phyloP scores from a whole-genome alignment of 208 protist species.

The Phytomonas sp. region DNA sequence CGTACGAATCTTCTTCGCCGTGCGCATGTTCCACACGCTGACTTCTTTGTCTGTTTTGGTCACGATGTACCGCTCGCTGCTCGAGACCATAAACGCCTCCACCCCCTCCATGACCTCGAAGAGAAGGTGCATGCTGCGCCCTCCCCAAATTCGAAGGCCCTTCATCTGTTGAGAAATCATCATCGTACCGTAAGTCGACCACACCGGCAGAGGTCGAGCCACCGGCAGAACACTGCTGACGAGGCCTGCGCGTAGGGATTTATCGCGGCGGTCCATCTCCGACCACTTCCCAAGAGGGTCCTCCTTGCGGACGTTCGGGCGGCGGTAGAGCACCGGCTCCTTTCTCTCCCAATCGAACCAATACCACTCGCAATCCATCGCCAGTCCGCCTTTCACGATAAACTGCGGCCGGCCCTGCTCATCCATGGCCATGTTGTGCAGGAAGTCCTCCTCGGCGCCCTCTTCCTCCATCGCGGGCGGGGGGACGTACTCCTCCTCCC shows the following conservation, averaged over 20 bases:
- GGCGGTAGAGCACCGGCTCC: conserved; percentile 63
- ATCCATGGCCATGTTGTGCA: conserved; percentile 81
- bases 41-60: conserved; percentile 74
- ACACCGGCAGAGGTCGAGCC: conserved; percentile 67
- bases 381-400: conserved; percentile 64
- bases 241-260: conserved; percentile 49
- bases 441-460: conserved; percentile 59
- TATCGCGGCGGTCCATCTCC: conserved; percentile 64
- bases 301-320: conserved; percentile 52
- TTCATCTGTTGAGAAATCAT: conserved; percentile 69
- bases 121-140: conserved; percentile 69
- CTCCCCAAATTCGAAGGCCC: conserved; percentile 78
- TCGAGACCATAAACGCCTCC: conserved; percentile 77
- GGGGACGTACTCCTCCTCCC: conserved; percentile 60
- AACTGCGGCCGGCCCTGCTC: conserved; percentile 74
- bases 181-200: conserved; percentile 81
- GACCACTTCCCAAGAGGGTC: conserved; percentile 69
- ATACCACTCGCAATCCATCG: conserved; percentile 76
- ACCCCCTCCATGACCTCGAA: conserved; percentile 76
- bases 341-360: conserved; percentile 80
- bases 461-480: conserved; percentile 29
- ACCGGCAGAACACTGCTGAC: conserved; percentile 55
- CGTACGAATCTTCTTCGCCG: conserved; percentile 72
- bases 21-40: conserved; percentile 71
- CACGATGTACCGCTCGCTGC: conserved; percentile 84